A percentile compares a stretch with the other conserved stretches of the same genome.
Conservation (phyloP, 306 rosid genomes). For the Oemleria cerasiformis region DNA sequence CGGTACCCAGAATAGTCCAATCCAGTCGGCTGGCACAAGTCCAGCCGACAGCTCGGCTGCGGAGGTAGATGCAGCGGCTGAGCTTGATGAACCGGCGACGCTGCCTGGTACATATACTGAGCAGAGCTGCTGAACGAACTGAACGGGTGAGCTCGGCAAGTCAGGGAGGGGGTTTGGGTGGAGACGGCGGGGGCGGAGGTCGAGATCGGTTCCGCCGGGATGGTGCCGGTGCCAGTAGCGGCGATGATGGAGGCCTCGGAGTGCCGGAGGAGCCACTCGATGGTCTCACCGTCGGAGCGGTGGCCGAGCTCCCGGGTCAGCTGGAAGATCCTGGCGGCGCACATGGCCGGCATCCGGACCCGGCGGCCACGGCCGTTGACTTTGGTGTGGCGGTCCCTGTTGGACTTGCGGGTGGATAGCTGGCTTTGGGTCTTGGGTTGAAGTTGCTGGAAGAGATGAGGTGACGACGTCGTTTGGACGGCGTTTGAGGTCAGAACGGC, state of each 20-base stretch:
- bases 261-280: constrained; percentile 91
- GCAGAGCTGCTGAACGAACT: constrained; percentile 15
- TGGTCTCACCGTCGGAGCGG: constrained; percentile 96
- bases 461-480: neutral
- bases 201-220: constrained; percentile 50
- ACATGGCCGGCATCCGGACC: constrained; percentile 91
- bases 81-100: constrained; percentile 8
- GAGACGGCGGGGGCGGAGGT: constrained; percentile 24
- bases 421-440: constrained; percentile 10
- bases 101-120: constrained; percentile 41
- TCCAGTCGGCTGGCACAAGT: constrained; percentile 45
- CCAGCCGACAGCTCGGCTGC: constrained; percentile 63
- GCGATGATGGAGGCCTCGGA: constrained; percentile 85
- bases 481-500: constrained; percentile 8
- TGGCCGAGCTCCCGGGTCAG: constrained; percentile 92
- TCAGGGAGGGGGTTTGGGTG: constrained; percentile 34
- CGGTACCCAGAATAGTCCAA: constrained; percentile 46
- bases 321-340: constrained; percentile 89
- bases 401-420: constrained; percentile 35
- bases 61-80: constrained; percentile 1
- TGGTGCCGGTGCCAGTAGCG: constrained; percentile 77
- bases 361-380: constrained; percentile 96
- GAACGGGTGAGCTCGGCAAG: constrained; percentile 43
- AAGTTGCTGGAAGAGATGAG: neutral
- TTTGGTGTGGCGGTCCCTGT: constrained; percentile 88